A percentile compares a stretch with the other conserved stretches of the same genome.
These are phyloP conservation scores for Mucuna pruriens DNA, from an alignment of 306 rosid species.

Conservation along the genomic window DNA sequence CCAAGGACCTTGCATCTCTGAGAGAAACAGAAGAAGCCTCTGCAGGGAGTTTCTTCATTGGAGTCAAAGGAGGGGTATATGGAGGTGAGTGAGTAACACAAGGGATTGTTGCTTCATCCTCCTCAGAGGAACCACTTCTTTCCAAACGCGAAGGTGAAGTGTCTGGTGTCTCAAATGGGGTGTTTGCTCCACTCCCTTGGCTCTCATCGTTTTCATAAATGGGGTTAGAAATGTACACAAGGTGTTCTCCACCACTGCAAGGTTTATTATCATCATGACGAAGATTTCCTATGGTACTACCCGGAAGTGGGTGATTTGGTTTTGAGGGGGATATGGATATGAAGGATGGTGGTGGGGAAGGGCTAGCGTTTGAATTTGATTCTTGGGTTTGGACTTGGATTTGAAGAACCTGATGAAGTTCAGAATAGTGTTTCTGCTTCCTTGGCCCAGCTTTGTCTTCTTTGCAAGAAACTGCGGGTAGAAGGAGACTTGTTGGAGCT, in stretches of 20 bases:
- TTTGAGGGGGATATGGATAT: conserved; percentile 24
- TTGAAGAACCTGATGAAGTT: conserved; percentile 51
- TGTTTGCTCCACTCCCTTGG: conserved; percentile 40
- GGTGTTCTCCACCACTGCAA: conserved; percentile 45
- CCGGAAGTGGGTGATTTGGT: conserved; percentile 27
- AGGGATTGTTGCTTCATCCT: conserved; percentile 54
- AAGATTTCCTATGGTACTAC: background rate
- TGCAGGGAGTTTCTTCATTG: conserved; percentile 85
- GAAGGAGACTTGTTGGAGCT: conserved; percentile 78
- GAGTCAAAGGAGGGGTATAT: conserved; percentile 69
- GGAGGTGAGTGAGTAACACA: conserved; percentile 40
- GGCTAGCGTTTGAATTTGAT: conserved; percentile 39
- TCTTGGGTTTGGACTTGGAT: conserved; percentile 55
- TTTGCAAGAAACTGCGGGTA: conserved; percentile 52
- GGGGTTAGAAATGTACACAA: conserved; percentile 86
- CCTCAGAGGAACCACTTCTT: conserved; percentile 53
- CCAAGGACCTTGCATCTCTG: conserved; percentile 57
- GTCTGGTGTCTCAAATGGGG: conserved; percentile 82
- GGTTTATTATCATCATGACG: conserved; percentile 12
- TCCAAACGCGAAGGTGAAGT: conserved; percentile 78
- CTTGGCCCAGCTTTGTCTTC: conserved; percentile 49
- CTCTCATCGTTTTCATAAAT: conserved; percentile 60
- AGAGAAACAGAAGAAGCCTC: conserved; percentile 79
- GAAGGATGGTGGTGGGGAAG: conserved; percentile 51
- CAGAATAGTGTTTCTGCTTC: conserved; percentile 49